Evolutionary conservation across 495 filamentous ascomycete genomes (phyloP).

Genomic region (Penicillium pulvis): DNA sequence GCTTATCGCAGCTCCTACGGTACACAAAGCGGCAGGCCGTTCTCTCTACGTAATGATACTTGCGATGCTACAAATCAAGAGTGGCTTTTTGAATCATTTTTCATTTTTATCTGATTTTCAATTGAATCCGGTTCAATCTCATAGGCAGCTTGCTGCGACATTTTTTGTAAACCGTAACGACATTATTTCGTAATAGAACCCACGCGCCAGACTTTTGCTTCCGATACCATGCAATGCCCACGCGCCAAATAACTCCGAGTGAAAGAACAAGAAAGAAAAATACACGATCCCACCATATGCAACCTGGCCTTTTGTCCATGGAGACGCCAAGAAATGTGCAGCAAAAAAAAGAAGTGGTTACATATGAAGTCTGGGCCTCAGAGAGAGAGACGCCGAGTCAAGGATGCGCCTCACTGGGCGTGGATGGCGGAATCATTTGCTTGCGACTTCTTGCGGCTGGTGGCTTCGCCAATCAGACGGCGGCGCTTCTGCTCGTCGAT

Average conservation of each 20-base stretch:
- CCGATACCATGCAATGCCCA: conserved; percentile 18
- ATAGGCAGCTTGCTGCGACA: background rate
- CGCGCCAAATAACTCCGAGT: conserved; percentile 22
- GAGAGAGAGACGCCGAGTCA: background rate
- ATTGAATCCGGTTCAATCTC: conserved; percentile 9
- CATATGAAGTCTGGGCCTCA: background rate
- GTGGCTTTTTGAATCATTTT: background rate
- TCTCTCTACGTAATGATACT: background rate
- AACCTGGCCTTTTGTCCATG: conserved; percentile 16
- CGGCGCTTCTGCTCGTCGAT: conserved; percentile 52
- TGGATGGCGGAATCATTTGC: background rate
- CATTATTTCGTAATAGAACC: conserved; percentile 21
- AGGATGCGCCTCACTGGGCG: background rate
- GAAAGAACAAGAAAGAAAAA: conserved; percentile 17
- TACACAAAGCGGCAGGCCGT: conserved; percentile 31
- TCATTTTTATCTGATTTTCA: background rate
- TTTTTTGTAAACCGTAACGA: conserved; percentile 16
- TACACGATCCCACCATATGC: conserved; percentile 15
- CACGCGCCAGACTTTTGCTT: conserved; percentile 18
- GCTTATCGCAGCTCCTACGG: conserved; percentile 39
- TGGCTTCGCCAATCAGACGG: conserved; percentile 52
- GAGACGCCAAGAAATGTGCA: conserved; percentile 16
- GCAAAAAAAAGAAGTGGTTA: conserved; percentile 3
- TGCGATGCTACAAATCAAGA: background rate
- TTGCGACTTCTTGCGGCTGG: conserved; percentile 42